Evolutionary conservation across 495 filamentous ascomycete genomes (phyloP).

Genomic region (Neurospora sp.): DNA sequence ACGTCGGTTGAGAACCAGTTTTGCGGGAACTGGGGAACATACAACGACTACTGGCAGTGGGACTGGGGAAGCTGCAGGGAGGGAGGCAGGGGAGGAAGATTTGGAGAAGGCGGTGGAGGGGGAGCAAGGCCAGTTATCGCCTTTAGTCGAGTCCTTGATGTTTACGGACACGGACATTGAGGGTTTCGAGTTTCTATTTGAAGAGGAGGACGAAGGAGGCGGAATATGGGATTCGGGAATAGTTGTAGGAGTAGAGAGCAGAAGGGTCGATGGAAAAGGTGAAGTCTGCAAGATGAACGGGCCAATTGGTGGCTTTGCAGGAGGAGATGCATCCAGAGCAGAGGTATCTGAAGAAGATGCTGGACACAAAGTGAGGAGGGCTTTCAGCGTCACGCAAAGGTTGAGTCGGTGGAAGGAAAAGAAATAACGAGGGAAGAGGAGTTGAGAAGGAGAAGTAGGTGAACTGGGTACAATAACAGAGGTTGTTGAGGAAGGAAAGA

Average conservation of each 20-base stretch:
- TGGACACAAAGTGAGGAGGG: neutral
- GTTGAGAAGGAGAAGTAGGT: neutral
- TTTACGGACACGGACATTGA: neutral
- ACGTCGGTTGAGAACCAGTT: neutral
- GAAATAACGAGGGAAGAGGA: neutral
- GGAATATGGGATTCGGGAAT: neutral
- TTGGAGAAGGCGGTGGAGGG: neutral
- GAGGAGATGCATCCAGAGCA: neutral
- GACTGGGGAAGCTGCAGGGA: neutral
- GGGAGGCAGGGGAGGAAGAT: neutral
- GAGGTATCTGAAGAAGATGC: neutral
- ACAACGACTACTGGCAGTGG: neutral
- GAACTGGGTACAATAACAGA: neutral
- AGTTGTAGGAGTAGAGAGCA: neutral
- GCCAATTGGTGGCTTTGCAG: neutral
- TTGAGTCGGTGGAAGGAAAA: neutral
- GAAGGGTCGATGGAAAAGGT: neutral
- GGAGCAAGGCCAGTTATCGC: neutral
- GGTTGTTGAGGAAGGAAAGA: neutral
- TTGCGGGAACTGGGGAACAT: neutral
- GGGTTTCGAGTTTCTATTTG: neutral
- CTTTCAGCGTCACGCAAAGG: neutral
- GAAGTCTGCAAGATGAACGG: neutral
- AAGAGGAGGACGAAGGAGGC: neutral
- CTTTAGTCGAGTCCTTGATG: neutral